Base-by-base conservation (phyloP, 2,329 filamentous ascomycete genomes). In the Trichoderma koningii region DNA sequence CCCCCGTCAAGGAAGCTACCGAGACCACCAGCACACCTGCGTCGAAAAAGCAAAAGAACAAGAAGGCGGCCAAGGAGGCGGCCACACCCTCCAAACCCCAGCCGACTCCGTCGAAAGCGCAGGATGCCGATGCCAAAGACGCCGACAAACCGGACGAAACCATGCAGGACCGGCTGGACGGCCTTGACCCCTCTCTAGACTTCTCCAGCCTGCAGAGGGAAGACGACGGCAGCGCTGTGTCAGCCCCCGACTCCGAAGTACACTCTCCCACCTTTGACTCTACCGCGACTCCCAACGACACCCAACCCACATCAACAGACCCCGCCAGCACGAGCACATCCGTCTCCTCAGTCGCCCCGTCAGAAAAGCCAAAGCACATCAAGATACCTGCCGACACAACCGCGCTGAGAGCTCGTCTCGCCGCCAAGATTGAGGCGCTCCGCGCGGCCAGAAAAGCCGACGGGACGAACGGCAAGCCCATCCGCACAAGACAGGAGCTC, bases 391-490 rank as follows among this genome's bases (percentile, higher is more conserved):
- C 87, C 68, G 89, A 93, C 73, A 89, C 89, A 48, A 87, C 91
- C 66, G 86, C 89, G 28, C 85, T 97, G 53, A 88, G 90, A 72
- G 87, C 89, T 65, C 89, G 93, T 51, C 83, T 99, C 57, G 88
- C 90, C 64, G 90, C 91, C 70, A 90, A 88, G 68, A 93, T 99
- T 63, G 91, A 95, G 70, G 89, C 89, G 52, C 86, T 98, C 56
- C 90, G 94, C 66, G 90, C 91, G 10, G 88, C 88, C 28, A 89
- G 95, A 66, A 97, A 97, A 76, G 93, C 94, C 6, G 92, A 96
- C 71, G 92, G 90, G 6, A 83, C 88, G 0, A 88, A 96, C 71
- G 92, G 92, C 66, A 89, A 90, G 72, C 76, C 76, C 17, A 91
- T 94, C 65, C 88, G 90, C 68, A 96, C 92, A 67, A 87, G 95